A percentile compares a stretch with the other conserved stretches of the same genome.
These are phyloP conservation scores for Sonneratia caseolaris DNA, from an alignment of 345 rosid genomes.

Conservation along the genomic window DNA sequence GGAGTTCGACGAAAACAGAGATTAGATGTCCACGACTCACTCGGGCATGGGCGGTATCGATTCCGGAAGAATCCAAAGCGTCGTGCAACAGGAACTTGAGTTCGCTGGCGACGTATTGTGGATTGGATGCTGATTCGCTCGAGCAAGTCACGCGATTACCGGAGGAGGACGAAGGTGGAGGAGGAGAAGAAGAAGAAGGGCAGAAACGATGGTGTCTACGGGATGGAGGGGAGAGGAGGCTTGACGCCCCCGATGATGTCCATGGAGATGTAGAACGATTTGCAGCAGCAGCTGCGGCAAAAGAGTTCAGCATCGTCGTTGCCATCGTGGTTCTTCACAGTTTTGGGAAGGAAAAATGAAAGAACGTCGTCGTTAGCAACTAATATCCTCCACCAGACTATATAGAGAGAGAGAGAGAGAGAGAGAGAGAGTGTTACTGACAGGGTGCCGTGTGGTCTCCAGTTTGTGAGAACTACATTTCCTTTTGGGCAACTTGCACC, in stretches of 20 bases:
- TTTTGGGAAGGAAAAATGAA: neutral
- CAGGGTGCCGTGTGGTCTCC: too few species aligned
- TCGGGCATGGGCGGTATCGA: constrained; percentile 31
- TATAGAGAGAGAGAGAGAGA: neutral
- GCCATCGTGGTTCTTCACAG: neutral
- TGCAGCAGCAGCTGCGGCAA: constrained; percentile 11
- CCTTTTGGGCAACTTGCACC: neutral
- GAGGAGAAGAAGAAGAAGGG: neutral
- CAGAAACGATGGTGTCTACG: neutral
- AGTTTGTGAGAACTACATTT: too few species aligned
- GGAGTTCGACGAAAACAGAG: neutral
- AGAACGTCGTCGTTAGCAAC: neutral
- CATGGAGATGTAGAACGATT: constrained; percentile 1
- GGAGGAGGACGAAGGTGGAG: neutral
- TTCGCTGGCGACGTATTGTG: constrained; percentile 7
- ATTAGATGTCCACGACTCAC: constrained; percentile 5
- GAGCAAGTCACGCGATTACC: constrained; percentile 11
- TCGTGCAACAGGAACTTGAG: constrained; percentile 26
- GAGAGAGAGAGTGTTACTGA: neutral
- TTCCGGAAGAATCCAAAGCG: constrained; percentile 28
- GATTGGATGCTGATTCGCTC: constrained; percentile 8
- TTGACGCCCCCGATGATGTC: neutral
- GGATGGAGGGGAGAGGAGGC: neutral
- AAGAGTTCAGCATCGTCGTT: neutral
- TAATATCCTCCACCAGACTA: too few species aligned